Base-by-base conservation (phyloP, 495 filamentous ascomycete species). In the Penicillium arizonense region DNA sequence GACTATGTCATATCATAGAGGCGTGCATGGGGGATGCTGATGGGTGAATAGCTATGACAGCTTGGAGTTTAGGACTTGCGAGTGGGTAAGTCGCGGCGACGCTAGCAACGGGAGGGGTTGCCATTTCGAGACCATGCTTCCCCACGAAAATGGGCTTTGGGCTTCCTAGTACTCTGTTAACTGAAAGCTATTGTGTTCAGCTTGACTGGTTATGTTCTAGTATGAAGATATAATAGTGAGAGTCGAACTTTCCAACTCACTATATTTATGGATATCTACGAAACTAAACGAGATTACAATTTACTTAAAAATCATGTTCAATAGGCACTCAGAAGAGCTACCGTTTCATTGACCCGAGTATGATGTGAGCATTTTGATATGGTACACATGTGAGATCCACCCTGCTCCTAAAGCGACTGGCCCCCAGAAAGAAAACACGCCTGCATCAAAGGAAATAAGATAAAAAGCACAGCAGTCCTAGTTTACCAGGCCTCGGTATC, bases 401-500 rank as follows among this genome's bases (percentile, higher is more conserved):
- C 45, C 47, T 33, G 47, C 38, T 42, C 39, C 48, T n/a, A 35
- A 50, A 43, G 48, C 32, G 39, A 50, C 30, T 43, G 48, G 39
- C 18, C 48, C 48, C 48, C 28, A 50, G 24, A 43, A 50, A 50
- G 14, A 50, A 50, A 50, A 43, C 48, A 50, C 48, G 48, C 48
- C 48, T 50, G 48, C 48, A 50, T 50, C 47, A 41, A 50, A 35
- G 38, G 39, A 50, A 43, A 53, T 39, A 41, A 44, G 9, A 28
- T 39, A 28, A 52, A 54, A 46, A n/a, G 33, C 21, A 43, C 20
- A 36, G 24, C 38, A 20, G 30, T 10, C n/a, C 38, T 0, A 18
- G 14, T 50, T 57, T 47, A 65, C 63, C 62, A 68, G 34, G 59
- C 62, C 42, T 63, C 62, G 12, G 63, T 62, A 35, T 65, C 64